These are phyloP conservation scores for Cyclotella atomus DNA, from an alignment of 108 stramenopile species.

Conservation along the genomic window DNA sequence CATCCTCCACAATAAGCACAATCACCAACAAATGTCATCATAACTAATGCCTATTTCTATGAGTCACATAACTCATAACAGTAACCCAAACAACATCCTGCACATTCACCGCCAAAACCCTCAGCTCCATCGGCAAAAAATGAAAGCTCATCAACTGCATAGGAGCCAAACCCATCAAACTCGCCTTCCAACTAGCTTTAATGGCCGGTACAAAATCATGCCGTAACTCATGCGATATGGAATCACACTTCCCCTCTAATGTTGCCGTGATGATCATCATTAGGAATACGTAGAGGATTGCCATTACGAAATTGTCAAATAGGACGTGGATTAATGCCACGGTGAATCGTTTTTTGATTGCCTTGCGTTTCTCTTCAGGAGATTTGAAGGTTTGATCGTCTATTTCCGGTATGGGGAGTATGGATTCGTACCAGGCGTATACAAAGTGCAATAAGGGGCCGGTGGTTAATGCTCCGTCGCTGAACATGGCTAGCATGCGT, in stretches of 20 bases:
- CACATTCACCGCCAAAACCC: conserved; percentile 50
- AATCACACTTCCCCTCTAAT: conserved; percentile 29
- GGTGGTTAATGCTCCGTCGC: conserved; percentile 37
- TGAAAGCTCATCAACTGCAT: conserved; percentile 52
- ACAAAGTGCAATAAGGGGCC: conserved; percentile 47
- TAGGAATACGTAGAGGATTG: conserved; percentile 31
- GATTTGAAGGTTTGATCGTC: background rate
- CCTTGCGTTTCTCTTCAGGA: conserved; percentile 6
- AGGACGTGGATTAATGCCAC: conserved; percentile 38
- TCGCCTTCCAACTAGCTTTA: conserved; percentile 40
- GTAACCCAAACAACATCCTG: conserved; percentile 50
- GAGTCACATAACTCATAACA: conserved; percentile 52
- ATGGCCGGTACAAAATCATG: conserved; percentile 42
- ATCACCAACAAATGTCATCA: too few species aligned
- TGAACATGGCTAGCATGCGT: conserved; percentile 46
- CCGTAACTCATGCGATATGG: conserved; percentile 35
- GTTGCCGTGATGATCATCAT: conserved; percentile 42
- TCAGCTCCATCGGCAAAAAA: conserved; percentile 43
- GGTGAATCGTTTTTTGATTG: conserved; percentile 8
- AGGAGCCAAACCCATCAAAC: conserved; percentile 36
- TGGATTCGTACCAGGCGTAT: conserved; percentile 40
- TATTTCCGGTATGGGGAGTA: conserved; percentile 32
- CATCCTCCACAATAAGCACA: too few species aligned
- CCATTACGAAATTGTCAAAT: conserved; percentile 52
- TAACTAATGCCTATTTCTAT: conserved; percentile 48